phyloP scores from a whole-genome alignment of 805 yeast genomes.

The Pichia occidentalis region DNA sequence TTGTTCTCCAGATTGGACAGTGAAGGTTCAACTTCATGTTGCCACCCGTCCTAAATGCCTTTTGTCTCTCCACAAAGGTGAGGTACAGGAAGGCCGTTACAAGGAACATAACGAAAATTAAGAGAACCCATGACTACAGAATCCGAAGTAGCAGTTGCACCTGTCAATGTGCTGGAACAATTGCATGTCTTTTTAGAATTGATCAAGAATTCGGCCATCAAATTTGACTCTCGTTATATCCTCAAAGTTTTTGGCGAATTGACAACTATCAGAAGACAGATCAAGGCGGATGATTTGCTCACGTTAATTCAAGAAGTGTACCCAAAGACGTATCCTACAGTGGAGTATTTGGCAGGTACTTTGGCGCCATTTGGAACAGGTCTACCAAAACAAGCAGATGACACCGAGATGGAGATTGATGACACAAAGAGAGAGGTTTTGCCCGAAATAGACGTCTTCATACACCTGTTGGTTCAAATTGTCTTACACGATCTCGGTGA shows the following conservation, averaged over 20 bases:
- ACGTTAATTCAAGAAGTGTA: slow-evolving; percentile 50
- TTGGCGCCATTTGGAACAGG: slow-evolving; percentile 28
- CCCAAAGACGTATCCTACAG: slow-evolving; percentile 40
- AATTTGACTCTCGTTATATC: slow-evolving; percentile 81
- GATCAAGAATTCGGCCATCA: slow-evolving; percentile 33
- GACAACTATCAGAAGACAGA: slow-evolving; percentile 61
- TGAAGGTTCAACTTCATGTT: slow-evolving; percentile 4
- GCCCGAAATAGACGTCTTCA: slow-evolving; percentile 76
- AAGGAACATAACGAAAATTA: too few species aligned
- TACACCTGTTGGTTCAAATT: slow-evolving; percentile 74
- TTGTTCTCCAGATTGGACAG: slow-evolving; percentile 9
- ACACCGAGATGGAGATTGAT: slow-evolving; percentile 19
- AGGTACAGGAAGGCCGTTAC: too few species aligned
- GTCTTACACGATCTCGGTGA: slow-evolving; percentile 60
- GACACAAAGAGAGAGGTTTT: slow-evolving; percentile 37
- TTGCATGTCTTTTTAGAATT: slow-evolving; percentile 11
- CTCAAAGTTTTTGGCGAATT: slow-evolving; percentile 81
- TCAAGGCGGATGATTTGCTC: slow-evolving; percentile 49
- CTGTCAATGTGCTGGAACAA: slow-evolving; percentile 4
- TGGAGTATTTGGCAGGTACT: slow-evolving; percentile 34
- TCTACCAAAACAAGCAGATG: slow-evolving; percentile 29
- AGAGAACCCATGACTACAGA: slow-evolving; percentile 9
- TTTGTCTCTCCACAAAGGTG: too few species aligned
- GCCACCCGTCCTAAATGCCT: too few species aligned
- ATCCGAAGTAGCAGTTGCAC: slow-evolving; percentile 4